Base-by-base conservation (phyloP, 306 rosid genomes). In the Rosa persica region DNA sequence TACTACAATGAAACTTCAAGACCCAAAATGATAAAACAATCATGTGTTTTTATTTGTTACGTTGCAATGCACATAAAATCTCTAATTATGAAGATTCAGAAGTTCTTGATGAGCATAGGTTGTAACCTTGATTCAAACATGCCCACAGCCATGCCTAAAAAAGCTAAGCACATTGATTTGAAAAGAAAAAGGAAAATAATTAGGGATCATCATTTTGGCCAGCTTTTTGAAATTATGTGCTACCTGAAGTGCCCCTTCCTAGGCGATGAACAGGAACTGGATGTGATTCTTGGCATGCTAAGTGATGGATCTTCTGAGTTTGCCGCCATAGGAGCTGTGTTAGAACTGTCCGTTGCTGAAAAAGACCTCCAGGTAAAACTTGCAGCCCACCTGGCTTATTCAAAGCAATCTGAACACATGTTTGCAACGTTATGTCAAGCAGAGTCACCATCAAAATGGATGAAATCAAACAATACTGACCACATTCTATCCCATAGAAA, bases 211-310 rank as follows among this genome's bases (percentile, higher is more conserved):
- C 22, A 72, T 54, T 49, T 38, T 47, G 51, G 44, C 70, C 16
- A 52, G 47, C 74, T 61, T 67, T 30, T 67, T 30, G 66, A 70
- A 76, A 76, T 62, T 75, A 72, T 70, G 58, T 66, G 58, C 81
- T 79, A 95, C 98, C 98, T 90, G 98, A 95, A 72, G 98, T 92
- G 72, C 98, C 98, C 85, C 98, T 88, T 76, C 97, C 97, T 42
- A 95, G 85, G 68, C 97, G 98, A 87, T 95, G 98, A 74, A 91
- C 98, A 38, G 98, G 97, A 77, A 85, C 89, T 79, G 89, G 89
- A 57, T 91, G 94, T 49, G 79, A 47, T 67, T 76, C 83, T 83
- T 78, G 82, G 81, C 77, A 67, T 43, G 58, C 79, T 27, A 70
- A 67, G 81, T 76, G 67, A 78, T 86, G 51, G 73, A 78, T 66